A percentile compares a stretch with the other conserved stretches of the same genome.
Evolutionary conservation across 345 rosid genomes (phyloP).

Genomic region (Melaleuca alternifolia): DNA sequence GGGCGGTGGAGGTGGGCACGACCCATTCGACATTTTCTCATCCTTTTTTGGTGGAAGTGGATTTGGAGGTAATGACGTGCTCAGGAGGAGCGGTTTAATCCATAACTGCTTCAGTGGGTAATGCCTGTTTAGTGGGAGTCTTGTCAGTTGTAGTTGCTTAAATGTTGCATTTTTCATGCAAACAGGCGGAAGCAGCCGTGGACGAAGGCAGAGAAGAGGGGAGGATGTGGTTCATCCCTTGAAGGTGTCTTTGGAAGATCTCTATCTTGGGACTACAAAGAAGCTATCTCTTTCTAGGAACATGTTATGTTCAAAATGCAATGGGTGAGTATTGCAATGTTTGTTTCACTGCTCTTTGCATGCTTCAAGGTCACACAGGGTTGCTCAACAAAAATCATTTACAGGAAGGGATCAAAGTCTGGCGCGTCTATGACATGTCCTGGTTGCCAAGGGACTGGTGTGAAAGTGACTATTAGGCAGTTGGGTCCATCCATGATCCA

Average conservation of each 20-base stretch:
- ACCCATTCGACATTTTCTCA: constrained; percentile 79
- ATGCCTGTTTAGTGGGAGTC: background rate
- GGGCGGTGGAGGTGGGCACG: constrained; percentile 67
- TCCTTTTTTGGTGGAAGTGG: constrained; percentile 74
- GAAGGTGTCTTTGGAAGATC: constrained; percentile 73
- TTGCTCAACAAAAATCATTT: background rate
- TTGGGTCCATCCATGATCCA: constrained; percentile 93
- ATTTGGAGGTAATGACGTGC: constrained; percentile 42
- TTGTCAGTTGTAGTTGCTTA: background rate
- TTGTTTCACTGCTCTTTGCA: background rate
- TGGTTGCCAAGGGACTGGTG: constrained; percentile 80
- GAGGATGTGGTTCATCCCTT: constrained; percentile 79
- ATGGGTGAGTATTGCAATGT: constrained; percentile 38
- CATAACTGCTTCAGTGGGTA: background rate
- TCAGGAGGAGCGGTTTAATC: background rate
- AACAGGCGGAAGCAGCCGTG: constrained; percentile 59
- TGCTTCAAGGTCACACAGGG: background rate
- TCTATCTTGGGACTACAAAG: constrained; percentile 67
- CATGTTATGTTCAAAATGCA: constrained; percentile 70
- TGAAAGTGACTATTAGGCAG: constrained; percentile 87
- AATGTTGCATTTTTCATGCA: background rate
- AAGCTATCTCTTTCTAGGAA: constrained; percentile 82
- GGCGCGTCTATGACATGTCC: constrained; percentile 67
- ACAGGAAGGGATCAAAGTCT: constrained; percentile 87
- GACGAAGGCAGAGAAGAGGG: constrained; percentile 82